These are phyloP conservation scores for Golubevia pallescens DNA, from an alignment of 1,284 basidiomycete genomes.

Conservation along the genomic window DNA sequence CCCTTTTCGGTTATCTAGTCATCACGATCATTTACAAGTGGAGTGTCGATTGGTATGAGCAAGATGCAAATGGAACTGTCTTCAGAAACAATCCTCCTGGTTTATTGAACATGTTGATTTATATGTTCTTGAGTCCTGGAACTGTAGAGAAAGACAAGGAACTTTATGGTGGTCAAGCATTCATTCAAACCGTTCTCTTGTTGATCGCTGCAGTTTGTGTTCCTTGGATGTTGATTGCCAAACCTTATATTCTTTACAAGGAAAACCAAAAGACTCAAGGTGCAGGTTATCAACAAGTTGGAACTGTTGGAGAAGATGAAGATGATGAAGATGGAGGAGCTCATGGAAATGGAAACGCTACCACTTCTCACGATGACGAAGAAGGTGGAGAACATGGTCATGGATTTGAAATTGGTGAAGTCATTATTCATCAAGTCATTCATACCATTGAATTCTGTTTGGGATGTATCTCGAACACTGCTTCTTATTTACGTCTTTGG, in stretches of 20 bases:
- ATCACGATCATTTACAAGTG: conserved; percentile 97
- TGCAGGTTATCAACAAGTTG: conserved; percentile 91
- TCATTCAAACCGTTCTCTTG: conserved; percentile 81
- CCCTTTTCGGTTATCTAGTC: conserved; percentile 95
- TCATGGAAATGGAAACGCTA: too few species aligned
- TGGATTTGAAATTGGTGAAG: conserved; percentile 82
- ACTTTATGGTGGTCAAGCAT: conserved; percentile 86
- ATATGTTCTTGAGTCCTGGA: conserved; percentile 63
- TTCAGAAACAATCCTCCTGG: conserved; percentile 75
- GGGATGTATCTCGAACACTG: conserved; percentile 97
- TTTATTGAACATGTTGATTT: conserved; percentile 50
- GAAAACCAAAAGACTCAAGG: conserved; percentile 84
- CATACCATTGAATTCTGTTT: conserved; percentile 95
- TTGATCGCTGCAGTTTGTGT: conserved; percentile 85
- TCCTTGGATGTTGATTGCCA: conserved; percentile 90
- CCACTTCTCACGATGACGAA: background rate
- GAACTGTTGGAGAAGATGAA: too few species aligned
- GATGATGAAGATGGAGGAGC: too few species aligned
- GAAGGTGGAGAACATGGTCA: conserved; percentile 11
- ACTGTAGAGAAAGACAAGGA: conserved; percentile 73
- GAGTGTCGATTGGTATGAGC: conserved; percentile 84
- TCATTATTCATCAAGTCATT: conserved; percentile 94
- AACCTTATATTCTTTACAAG: conserved; percentile 92
- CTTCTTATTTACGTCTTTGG: conserved; percentile 98
- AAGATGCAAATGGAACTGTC: conserved; percentile 68